Evolutionary conservation across 352 stramenopile species (phyloP).

Genomic region (Phytophthora tentaculata): DNA sequence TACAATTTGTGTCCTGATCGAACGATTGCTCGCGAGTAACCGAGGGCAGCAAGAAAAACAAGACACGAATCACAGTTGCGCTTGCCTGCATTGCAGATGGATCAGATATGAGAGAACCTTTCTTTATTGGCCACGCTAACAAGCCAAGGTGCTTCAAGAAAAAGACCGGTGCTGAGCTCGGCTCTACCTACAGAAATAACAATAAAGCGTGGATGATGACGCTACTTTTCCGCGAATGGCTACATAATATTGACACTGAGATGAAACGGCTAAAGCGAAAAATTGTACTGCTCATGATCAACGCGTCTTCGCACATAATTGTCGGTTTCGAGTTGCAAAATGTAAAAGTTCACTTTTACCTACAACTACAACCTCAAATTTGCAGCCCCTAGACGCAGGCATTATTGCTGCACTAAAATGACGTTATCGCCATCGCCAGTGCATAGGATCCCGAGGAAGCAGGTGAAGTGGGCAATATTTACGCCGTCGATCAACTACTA

Average conservation of each 20-base stretch:
- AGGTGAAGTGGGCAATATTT: not conserved
- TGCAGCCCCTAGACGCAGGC: conserved; percentile 4
- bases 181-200: not conserved
- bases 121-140: not conserved
- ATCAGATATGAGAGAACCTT: not conserved
- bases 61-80: not conserved
- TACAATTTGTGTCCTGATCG: not conserved
- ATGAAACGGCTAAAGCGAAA: not conserved
- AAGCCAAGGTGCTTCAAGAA: conserved; percentile 2
- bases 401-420: conserved; percentile 9
- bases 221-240: not conserved
- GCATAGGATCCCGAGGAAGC: not conserved
- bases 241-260: not conserved
- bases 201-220: not conserved
- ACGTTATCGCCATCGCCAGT: conserved; percentile 1
- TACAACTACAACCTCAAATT: not conserved
- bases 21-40: not conserved
- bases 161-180: not conserved
- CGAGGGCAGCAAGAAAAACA: not conserved
- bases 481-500: not conserved
- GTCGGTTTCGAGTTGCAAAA: not conserved
- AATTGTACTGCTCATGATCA: conserved; percentile 1
- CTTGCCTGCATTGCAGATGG: not conserved
- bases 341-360: not conserved
- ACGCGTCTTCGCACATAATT: not conserved